Evolutionary conservation across 176 grass and related monocot species (phyloP).

Genomic region (Triticum turgidum): DNA sequence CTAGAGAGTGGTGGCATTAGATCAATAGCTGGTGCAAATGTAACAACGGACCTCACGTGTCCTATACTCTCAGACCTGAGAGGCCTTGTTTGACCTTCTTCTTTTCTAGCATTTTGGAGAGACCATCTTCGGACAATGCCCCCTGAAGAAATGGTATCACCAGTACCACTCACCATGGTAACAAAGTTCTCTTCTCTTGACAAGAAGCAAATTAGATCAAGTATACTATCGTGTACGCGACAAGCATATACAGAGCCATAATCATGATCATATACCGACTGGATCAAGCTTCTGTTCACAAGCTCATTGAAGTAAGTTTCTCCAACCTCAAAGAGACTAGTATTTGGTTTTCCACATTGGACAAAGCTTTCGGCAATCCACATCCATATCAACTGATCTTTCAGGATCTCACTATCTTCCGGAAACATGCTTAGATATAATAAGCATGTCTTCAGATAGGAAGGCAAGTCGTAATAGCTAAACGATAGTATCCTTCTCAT

Average conservation of each 20-base stretch:
- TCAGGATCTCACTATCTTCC: neutral
- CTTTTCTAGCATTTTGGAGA: neutral
- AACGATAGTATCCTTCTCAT: neutral
- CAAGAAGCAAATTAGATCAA: neutral
- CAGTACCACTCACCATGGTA: neutral
- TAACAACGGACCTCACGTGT: neutral
- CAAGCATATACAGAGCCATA: neutral
- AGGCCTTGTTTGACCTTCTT: neutral
- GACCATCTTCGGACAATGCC: neutral
- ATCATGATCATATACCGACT: neutral
- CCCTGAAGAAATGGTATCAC: neutral
- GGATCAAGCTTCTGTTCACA: neutral
- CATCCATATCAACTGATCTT: neutral
- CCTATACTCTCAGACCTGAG: neutral
- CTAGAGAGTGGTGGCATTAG: neutral
- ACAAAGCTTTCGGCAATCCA: slow-evolving; percentile 16
- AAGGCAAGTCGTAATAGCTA: slow-evolving; percentile 18
- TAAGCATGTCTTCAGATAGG: neutral
- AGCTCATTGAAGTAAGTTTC: neutral
- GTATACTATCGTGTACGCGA: neutral
- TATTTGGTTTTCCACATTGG: fast-evolving
- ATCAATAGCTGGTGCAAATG: neutral
- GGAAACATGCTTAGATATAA: neutral
- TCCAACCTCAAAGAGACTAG: neutral
- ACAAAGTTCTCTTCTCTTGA: slow-evolving; percentile 9